These are phyloP conservation scores for Fusarium nanum DNA, from an alignment of 2,329 filamentous ascomycete species.

Conservation along the genomic window DNA sequence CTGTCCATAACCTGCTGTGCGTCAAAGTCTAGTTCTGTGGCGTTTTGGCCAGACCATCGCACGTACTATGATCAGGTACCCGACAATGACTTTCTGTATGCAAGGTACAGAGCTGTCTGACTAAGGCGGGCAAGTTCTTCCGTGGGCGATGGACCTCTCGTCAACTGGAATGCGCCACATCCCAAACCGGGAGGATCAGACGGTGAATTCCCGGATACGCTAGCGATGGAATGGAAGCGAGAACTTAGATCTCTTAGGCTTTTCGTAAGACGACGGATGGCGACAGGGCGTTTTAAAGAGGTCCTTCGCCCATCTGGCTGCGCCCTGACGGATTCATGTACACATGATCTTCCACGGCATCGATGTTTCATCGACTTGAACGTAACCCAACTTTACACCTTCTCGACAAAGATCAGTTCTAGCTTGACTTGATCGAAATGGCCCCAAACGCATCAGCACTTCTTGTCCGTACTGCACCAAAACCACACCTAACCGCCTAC, in stretches of 20 bases:
- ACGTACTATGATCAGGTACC: background rate
- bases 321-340: background rate
- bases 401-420: background rate
- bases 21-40: background rate
- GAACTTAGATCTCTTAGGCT: background rate
- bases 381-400: too few relatives aligned
- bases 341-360: background rate
- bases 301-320: background rate
- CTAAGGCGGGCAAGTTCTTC: background rate
- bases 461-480: background rate
- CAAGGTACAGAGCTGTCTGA: background rate
- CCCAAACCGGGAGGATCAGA: conserved; percentile 10
- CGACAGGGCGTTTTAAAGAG: background rate
- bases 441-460: conserved; percentile 11
- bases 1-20: background rate
- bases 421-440: background rate
- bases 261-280: background rate
- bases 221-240: background rate
- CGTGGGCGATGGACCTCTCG: background rate
- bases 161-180: conserved; percentile 13
- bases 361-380: background rate
- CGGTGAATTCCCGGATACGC: background rate
- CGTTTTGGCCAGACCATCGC: background rate
- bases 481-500: background rate
- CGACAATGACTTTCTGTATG: background rate